A percentile compares a stretch with the other conserved stretches of the same genome.
Evolutionary conservation across 345 rosid genomes (phyloP).

Genomic region (Brassica cretica): DNA sequence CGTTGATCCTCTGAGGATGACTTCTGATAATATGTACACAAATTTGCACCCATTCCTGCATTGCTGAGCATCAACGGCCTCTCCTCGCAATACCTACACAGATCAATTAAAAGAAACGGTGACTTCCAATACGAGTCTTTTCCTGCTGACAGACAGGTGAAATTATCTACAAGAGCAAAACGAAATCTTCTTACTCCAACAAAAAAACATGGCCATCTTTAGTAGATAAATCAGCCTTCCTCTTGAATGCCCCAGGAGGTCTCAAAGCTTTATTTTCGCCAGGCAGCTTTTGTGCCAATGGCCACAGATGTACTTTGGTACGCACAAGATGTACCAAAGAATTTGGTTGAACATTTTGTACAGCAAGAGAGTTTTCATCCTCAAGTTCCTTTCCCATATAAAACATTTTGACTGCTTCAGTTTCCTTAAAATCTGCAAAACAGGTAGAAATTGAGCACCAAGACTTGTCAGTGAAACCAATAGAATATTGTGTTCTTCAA

Average conservation of each 20-base stretch:
- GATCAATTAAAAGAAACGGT: conserved; percentile 10
- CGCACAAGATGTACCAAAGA: conserved; percentile 92
- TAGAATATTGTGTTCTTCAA: neutral
- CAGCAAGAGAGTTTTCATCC: conserved; percentile 71
- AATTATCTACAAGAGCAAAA: conserved; percentile 8
- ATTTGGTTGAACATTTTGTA: conserved; percentile 85
- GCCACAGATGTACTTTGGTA: conserved; percentile 74
- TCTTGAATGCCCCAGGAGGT: conserved; percentile 99
- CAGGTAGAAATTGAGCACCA: conserved; percentile 27
- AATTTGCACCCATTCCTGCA: conserved; percentile 94
- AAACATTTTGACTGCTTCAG: conserved; percentile 75
- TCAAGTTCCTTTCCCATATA: conserved; percentile 91
- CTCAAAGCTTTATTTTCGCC: conserved; percentile 86
- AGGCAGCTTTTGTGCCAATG: conserved; percentile 87
- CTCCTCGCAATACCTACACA: conserved; percentile 90
- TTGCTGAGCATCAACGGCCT: conserved; percentile 87
- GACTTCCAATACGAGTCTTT: neutral
- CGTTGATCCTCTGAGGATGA: conserved; percentile 72
- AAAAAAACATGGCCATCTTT: conserved; percentile 95
- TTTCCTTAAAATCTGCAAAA: conserved; percentile 82
- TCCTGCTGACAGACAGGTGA: conserved; percentile 11
- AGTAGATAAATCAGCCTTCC: conserved; percentile 93
- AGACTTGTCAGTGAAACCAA: conserved; percentile 16
- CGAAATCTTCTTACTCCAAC: conserved; percentile 78
- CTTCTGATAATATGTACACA: conserved; percentile 92